Evolutionary conservation across 192 early-diverging fungal species (phyloP), one percentile per base, ranked within the genome.

Genomic region (Gaertneriomyces sp.): DNA sequence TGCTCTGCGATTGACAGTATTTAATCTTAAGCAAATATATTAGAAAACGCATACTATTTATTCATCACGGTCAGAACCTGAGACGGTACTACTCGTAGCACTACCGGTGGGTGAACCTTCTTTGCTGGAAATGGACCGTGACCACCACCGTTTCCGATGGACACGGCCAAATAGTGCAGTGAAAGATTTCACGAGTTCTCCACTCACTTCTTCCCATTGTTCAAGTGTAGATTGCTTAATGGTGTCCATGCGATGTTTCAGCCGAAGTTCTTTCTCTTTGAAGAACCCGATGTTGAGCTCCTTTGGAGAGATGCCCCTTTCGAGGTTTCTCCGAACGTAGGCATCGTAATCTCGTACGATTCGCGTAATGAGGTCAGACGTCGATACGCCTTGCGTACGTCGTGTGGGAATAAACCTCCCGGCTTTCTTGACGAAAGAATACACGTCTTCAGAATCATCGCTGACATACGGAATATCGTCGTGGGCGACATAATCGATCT

Each of bases 391-490:
- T 63, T 90, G 84, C 0, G 92, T 96, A 68, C 93, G 88, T 80
- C 89, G 89, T 71, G 90, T 94, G 64, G 93, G 92, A 58, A 84
- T 76, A 83, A 94, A 96, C 40, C 89, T 79, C 6, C 92, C 92
- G 43, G 91, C 91, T 61, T 94, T 87, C 73, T 96, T 96, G 66
- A 96, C 93, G 5, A 84, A 83, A 78, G 93, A 88, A 74, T 96
- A 96, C 73, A 93, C 93, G 73, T 96, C 93, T 41, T 88, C 89
- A 16, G 88, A 87, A 62, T 92, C 93, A 41, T 88, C 90, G 55
- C 87, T 79, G 12, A 89, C 91, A 55, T 93, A 94, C 54, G 93
- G 93, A 74, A 94, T 92, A 72, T 93, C 93, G 51, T 92, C 93
- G 63, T 96, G 93, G 10, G 93, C 92, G 55, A 90, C 90, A 78